phyloP scores from a whole-genome alignment of 2,329 filamentous ascomycete species.

The Monilinia polystroma region DNA sequence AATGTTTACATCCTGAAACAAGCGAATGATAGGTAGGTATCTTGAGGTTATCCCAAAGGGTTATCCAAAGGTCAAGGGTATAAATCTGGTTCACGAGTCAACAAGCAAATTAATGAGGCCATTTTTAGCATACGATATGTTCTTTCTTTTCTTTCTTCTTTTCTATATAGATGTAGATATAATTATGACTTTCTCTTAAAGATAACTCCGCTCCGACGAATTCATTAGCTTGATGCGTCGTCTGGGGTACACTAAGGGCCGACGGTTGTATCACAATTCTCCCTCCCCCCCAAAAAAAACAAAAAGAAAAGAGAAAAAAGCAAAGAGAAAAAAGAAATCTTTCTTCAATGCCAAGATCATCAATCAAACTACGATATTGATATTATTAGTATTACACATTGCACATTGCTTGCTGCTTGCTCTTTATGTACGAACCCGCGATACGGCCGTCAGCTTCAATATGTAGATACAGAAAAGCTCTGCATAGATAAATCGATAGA shows the following conservation, averaged over 20 bases:
- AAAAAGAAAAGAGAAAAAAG: too few relatives aligned
- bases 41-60: neutral
- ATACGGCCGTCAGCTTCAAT: neutral
- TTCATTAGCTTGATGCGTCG: neutral
- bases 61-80: neutral
- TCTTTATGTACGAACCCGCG: neutral
- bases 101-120: neutral
- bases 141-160: neutral
- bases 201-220: neutral
- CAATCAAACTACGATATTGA: neutral
- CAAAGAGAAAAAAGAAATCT: too few relatives aligned
- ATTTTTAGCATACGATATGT: neutral
- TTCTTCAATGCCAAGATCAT: constrained; percentile 5
- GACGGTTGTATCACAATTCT: neutral
- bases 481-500: too few relatives aligned
- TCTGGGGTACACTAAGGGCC: neutral
- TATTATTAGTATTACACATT: neutral
- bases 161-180: neutral
- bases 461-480: neutral
- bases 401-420: neutral
- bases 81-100: constrained; percentile 20
- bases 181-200: neutral
- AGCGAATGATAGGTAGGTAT: neutral
- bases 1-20: constrained; percentile 20
- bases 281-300: neutral